Base-by-base conservation (phyloP, 1,284 basidiomycete species). In the Marasmius tenuissimus region DNA sequence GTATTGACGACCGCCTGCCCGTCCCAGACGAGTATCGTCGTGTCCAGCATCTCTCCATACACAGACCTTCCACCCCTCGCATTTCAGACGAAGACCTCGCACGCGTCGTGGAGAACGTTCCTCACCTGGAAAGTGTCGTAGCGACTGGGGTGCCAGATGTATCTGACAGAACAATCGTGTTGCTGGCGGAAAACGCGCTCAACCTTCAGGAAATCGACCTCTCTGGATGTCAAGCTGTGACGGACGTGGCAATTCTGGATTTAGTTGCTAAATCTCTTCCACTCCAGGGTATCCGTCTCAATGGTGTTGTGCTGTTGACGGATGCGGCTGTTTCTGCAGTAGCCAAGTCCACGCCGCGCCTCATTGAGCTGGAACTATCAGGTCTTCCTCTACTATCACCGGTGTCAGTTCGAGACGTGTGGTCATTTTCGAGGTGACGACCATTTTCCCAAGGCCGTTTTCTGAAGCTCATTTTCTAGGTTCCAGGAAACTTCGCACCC, bases 281-380 rank as follows among this genome's bases (percentile, higher is more conserved):
- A 37, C 75, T 98, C 39, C 83, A 92, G 60, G 84, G 89, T 82
- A 81, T 96, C 65, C 89, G 88, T 67, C 75, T 96, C 50, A 88
- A 85, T 66, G 85, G 86, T 18, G 83, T 91, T 60, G 80, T 81
- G 33, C 81, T 84, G 42, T 72, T 97, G 47, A 94, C 93, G 3
- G 92, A 94, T 70, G 79, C 81, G 2, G 85, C 90, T 5, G 80
- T 97, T 59, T 87, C 88, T 57, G 82, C 85, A 12, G 82, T 97
- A 64, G 88, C 89, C 7, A 86, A 85, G 58, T 80, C 86, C 16
- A 94, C 94, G 70, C 87, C 92, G 1, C 83, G 86, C 58, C 82
- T 97, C 14, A 79, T 92, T 60, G 94, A 97, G 73, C 81, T 96
- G 63, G 94, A 97, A 71, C 76, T 97, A 9, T 87, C 86, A 66